Evolutionary conservation across 2,329 filamentous ascomycete species (phyloP).

Genomic region (Claviceps fusiformis): DNA sequence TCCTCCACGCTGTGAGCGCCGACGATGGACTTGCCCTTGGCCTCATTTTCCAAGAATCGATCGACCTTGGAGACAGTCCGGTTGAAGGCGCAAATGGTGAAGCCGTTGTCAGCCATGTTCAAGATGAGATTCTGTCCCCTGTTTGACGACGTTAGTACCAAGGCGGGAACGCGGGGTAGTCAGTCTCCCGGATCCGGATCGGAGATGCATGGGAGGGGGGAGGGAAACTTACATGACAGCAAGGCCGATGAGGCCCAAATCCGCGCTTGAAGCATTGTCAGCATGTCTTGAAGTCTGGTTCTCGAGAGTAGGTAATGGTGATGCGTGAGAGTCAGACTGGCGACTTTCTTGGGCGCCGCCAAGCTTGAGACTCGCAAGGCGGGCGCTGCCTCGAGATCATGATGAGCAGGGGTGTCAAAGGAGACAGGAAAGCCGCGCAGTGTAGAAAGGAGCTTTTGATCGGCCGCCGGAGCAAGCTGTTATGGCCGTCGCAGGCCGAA

Average conservation of each 20-base stretch:
- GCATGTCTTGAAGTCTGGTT: constrained; percentile 29
- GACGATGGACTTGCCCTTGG: constrained; percentile 89
- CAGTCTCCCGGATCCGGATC: not conserved
- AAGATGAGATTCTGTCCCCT: constrained; percentile 77
- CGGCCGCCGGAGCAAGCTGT: not conserved
- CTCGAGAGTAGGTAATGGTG: constrained; percentile 9
- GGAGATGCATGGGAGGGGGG: not conserved
- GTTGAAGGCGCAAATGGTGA: constrained; percentile 98
- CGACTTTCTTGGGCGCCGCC: constrained; percentile 43
- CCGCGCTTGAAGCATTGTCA: constrained; percentile 54
- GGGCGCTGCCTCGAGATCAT: constrained; percentile 43
- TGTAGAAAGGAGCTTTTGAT: not conserved
- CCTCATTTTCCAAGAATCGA: constrained; percentile 79
- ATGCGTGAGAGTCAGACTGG: constrained; percentile 19
- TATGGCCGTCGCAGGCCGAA: not conserved
- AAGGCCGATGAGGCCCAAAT: constrained; percentile 86
- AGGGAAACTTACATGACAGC: constrained; percentile 62
- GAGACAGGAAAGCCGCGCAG: not conserved
- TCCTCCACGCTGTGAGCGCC: constrained; percentile 90
- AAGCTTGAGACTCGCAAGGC: constrained; percentile 60
- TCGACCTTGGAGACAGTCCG: constrained; percentile 98
- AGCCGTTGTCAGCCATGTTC: constrained; percentile 82
- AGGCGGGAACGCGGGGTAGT: not conserved
- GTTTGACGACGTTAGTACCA: constrained; percentile 3
- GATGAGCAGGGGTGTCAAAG: constrained; percentile 21